Base-by-base conservation (phyloP, 495 filamentous ascomycete species). In the Aspergillus leporis region DNA sequence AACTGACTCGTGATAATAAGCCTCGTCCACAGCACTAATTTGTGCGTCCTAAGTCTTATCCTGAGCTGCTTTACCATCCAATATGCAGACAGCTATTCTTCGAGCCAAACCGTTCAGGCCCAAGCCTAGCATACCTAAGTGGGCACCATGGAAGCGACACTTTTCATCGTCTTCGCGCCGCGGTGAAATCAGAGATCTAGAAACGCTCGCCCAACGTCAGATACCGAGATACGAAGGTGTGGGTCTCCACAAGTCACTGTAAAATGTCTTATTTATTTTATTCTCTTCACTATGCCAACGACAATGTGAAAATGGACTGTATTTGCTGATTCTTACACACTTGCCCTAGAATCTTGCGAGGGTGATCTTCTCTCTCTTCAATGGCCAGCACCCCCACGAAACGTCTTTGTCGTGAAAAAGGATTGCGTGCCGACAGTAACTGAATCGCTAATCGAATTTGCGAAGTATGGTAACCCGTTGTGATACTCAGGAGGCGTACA, bases 381-480 rank as follows among this genome's bases (percentile, higher is more conserved):
- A 74, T 98, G 94, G 94, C 90, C 91, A 4, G 82, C 85, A 34
- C 91, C 92, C 23, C 95, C 92, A 1, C 86, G 90, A 53, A 98
- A 98, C 69, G 80, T 98, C 57, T 83, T 98, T 51, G 77, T 98
- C 43, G 87, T 96, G 57, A 92, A 93, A 68, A 98, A 98, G 66
- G 81, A 90, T 46, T 81, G 87, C 60, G 87, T 85, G 14, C 84
- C 87, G 0, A 72, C 78, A 8, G 91, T 96, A 31, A 90, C 85
- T 0, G 73, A 81, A 8, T 88, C 89, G 1, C 74, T 96, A 31
- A 67, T 95, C 51, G 86, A 90, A 68, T 95, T 94, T 70, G 86
- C 88, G 45, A 88, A 86, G 79, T 87, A 78, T 31, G 70, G 13
- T 32, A 53, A 13, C 21, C 55, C 13, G 32, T 6, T 16, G 19